These are phyloP conservation scores for Mucor indicus DNA, from an alignment of 371 early-diverging fungal species.

Conservation along the genomic window DNA sequence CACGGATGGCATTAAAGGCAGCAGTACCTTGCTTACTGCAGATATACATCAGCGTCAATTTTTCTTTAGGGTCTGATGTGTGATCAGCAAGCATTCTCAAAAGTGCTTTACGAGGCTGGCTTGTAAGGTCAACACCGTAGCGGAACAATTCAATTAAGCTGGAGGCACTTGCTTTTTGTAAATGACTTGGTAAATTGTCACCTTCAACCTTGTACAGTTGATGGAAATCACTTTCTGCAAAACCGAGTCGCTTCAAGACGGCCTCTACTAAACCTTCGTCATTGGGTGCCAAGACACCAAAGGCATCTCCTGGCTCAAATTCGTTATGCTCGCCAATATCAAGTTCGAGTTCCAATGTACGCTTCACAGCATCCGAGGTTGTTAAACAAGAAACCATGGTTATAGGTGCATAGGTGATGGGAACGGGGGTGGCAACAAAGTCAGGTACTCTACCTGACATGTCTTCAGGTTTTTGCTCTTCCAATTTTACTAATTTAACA, in stretches of 20 bases:
- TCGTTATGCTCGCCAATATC: conserved; percentile 55
- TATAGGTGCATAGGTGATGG: conserved; percentile 44
- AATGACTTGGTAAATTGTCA: conserved; percentile 63
- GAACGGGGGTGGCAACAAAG: conserved; percentile 47
- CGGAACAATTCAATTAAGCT: conserved; percentile 63
- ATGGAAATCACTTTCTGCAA: conserved; percentile 35
- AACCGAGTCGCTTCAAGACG: conserved; percentile 42
- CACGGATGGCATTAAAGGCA: conserved; percentile 64
- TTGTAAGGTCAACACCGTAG: conserved; percentile 72
- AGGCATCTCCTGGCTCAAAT: conserved; percentile 81
- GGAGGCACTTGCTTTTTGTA: conserved; percentile 44
- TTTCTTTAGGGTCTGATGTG: conserved; percentile 63
- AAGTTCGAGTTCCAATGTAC: conserved; percentile 72
- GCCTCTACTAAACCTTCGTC: conserved; percentile 56
- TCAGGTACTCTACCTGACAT: conserved; percentile 13
- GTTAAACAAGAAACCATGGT: conserved; percentile 55
- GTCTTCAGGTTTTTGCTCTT: conserved; percentile 7
- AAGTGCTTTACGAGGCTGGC: conserved; percentile 74
- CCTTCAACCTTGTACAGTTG: conserved; percentile 33
- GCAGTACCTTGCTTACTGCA: conserved; percentile 75
- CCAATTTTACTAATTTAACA: conserved; percentile 28
- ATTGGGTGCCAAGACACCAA: conserved; percentile 83
- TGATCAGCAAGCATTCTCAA: conserved; percentile 81
- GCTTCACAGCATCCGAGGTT: conserved; percentile 61
- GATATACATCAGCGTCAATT: conserved; percentile 68